Evolutionary conservation across 2,329 filamentous ascomycete genomes (phyloP), one percentile per base, ranked within the genome.

Genomic region (Coniella lustricola): DNA sequence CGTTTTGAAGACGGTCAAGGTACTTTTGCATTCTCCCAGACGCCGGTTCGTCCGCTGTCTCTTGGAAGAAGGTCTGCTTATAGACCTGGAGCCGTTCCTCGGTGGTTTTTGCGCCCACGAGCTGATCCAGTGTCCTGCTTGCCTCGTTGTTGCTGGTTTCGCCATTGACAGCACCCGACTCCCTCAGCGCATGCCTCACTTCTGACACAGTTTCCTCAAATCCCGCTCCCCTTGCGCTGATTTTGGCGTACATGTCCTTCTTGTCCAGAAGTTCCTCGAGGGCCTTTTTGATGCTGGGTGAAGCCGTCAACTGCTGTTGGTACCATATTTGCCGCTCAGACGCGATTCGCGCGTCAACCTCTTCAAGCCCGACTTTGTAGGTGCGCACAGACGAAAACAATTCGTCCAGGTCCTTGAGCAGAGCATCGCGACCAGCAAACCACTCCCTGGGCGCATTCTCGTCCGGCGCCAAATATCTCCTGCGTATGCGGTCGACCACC

Each of bases 271-370:
- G 38, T 18, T 58, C 55, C 29, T 57, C 54, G 13, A 55, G 55
- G 18, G 60, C 37, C n/a, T 51, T 52, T 29, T 51, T 46, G 21
- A 58, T 49, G 12, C 51, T 57, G 12, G 50, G 52, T n/a, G 52
- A 59, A 13, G 45, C 51, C 32, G 48, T 56, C 44, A 54, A 52
- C 22, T 46, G 57, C 50, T 62, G 57, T n/a, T 72, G 68, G 49
- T 77, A 76, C 75, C 77, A 80, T 10, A 68, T 68, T 51, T 69
- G 68, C 57, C 76, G 76, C 58, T 79, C 75, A 22, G 68, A 68
- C 9, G 66, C 64, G 55, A 81, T 71, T 51, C 70, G 70, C 18
- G 68, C 65, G 54, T 79, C 75, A 35, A 81, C 70, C 16, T 59
- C 62, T 36, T 66, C 62, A 12, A 78, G 60, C 44, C 67, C 65